Percentiles rank a stretch among this genome's conserved stretches.
phyloP scores from a whole-genome alignment of 2,329 filamentous ascomycete species.

The Cordyceps javanica region DNA sequence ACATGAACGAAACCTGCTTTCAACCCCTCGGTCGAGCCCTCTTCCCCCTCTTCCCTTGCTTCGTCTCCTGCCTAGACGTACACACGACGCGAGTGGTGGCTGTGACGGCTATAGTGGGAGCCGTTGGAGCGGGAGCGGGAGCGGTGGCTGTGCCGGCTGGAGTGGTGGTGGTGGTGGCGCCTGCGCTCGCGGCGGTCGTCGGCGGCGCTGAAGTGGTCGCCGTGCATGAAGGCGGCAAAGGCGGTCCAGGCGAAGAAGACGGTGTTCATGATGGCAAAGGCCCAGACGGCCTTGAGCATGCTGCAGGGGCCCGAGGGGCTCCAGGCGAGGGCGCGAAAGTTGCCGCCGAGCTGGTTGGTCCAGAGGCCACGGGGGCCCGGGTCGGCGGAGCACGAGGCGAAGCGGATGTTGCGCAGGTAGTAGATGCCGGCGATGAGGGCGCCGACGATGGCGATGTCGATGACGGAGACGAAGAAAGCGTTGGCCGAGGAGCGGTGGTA shows the following conservation, averaged over 20 bases:
- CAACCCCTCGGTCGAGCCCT: not conserved
- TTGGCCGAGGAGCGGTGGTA: conserved; percentile 58
- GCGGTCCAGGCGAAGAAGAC: conserved; percentile 75
- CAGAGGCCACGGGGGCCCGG: conserved; percentile 45
- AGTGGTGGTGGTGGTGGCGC: conserved; percentile 30
- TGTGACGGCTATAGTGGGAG: conserved; percentile 40
- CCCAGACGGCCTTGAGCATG: conserved; percentile 88
- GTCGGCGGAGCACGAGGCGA: conserved; percentile 61
- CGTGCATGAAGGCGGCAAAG: conserved; percentile 60
- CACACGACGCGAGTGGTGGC: conserved; percentile 37
- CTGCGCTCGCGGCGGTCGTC: conserved; percentile 26
- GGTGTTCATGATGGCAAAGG: conserved; percentile 82
- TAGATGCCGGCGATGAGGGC: conserved; percentile 59
- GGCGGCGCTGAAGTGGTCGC: conserved; percentile 43
- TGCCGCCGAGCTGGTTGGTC: conserved; percentile 54
- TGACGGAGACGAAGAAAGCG: conserved; percentile 52
- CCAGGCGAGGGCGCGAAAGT: conserved; percentile 49
- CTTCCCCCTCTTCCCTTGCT: not conserved
- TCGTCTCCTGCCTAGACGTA: conserved; percentile 42
- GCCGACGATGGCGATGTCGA: conserved; percentile 58
- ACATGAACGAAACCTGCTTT: not conserved
- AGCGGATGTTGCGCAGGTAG: conserved; percentile 51
- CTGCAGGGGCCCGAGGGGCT: conserved; percentile 70
- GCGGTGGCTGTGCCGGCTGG: conserved; percentile 33
- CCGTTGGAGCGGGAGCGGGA: conserved; percentile 32